Evolutionary conservation across 2,329 filamentous ascomycete genomes (phyloP).

Genomic region (Orbilia ellipsospora): DNA sequence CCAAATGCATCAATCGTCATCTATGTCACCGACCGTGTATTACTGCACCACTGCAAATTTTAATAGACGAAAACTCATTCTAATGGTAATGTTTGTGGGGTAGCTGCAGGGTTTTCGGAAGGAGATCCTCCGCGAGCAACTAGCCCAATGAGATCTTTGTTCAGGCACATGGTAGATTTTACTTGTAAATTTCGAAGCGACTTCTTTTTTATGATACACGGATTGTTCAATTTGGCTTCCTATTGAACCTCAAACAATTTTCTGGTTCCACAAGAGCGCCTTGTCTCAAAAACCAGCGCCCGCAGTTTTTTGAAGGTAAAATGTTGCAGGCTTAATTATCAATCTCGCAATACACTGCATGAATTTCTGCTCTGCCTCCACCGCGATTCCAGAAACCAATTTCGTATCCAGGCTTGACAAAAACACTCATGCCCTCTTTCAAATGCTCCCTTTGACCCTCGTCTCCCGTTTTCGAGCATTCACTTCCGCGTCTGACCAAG

Average conservation of each 20-base stretch:
- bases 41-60: too few relatives aligned
- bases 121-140: not conserved
- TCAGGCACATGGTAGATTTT: too few relatives aligned
- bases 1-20: not conserved
- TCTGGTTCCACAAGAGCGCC: too few relatives aligned
- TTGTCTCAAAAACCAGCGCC: too few relatives aligned
- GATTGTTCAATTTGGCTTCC: too few relatives aligned
- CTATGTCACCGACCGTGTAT: too few relatives aligned
- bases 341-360: constrained; percentile 29
- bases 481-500: constrained; percentile 27
- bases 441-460: constrained; percentile 32
- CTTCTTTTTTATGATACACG: too few relatives aligned
- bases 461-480: constrained; percentile 38
- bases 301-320: too few relatives aligned
- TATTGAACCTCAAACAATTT: too few relatives aligned
- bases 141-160: constrained; percentile 1
- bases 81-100: constrained; percentile 14
- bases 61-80: not conserved
- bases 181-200: too few relatives aligned
- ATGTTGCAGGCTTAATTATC: not conserved
- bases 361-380: constrained; percentile 28
- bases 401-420: constrained; percentile 38
- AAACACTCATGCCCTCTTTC: constrained; percentile 39
- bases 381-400: constrained; percentile 41
- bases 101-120: constrained; percentile 21